Conservation (phyloP, 164 flowering plant species). For the Sedum album region DNA sequence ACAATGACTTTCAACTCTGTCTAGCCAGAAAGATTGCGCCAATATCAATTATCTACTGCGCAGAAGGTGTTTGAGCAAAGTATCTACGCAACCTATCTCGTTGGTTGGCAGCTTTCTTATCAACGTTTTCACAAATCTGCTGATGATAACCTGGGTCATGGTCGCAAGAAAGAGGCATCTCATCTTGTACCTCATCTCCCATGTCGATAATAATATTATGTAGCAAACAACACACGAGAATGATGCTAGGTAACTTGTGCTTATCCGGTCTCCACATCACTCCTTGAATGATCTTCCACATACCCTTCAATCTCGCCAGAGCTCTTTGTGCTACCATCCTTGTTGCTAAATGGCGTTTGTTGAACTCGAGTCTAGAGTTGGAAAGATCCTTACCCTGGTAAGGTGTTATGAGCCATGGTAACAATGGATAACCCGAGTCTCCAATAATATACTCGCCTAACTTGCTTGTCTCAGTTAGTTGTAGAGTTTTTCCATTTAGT, state of each 20-base stretch:
- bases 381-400: constrained; percentile 55
- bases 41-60: not conserved
- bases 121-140: constrained; percentile 30
- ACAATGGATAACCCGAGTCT: constrained; percentile 53
- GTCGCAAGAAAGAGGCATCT: constrained; percentile 38
- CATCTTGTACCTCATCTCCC: constrained; percentile 62
- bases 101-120: constrained; percentile 28
- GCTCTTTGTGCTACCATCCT: constrained; percentile 63
- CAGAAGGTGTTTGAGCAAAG: constrained; percentile 36
- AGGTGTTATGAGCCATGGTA: constrained; percentile 81
- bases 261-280: constrained; percentile 95
- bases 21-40: not conserved
- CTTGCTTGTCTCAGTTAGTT: constrained; percentile 45
- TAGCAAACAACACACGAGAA: constrained; percentile 85
- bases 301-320: constrained; percentile 66
- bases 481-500: constrained; percentile 48
- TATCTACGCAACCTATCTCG: constrained; percentile 49
- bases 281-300: constrained; percentile 74
- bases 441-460: constrained; percentile 75
- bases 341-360: constrained; percentile 58
- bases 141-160: constrained; percentile 53
- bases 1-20: no score
- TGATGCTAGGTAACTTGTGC: constrained; percentile 70
- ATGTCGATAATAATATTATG: constrained; percentile 84
- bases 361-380: constrained; percentile 49